Base-by-base conservation (phyloP, 495 filamentous ascomycete species). In the Annulohypoxylon maeteangense region DNA sequence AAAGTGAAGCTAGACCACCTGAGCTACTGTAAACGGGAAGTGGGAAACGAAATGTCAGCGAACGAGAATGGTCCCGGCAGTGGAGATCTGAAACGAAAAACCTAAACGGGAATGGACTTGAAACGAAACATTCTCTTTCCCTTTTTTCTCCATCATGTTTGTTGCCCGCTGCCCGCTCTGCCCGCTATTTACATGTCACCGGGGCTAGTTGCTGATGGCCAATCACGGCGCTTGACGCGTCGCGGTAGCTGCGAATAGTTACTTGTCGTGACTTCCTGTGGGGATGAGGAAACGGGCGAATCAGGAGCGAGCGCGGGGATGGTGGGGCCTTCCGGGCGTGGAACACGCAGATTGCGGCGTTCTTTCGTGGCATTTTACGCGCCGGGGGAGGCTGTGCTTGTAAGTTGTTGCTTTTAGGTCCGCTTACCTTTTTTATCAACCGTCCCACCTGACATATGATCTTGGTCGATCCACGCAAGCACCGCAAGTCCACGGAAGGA, bases 81-180 rank as follows among this genome's bases (percentile, higher is more conserved):
- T 40, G 62, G 47, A 38, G 65, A 73, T 62, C 56, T 73, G 70
- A 73, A 73, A 73, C 70, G 45, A 22, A 57, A 29, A 18, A 18
- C 44, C 48, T 29, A 25, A 64, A 65, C 61, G 60, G 53, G 64
- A 31, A 59, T 48, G 20, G 53, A 57, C 65, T 51, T 73, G 70
- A 72, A 73, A 73, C 70, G 65, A 73, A 73, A 73, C 70, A 32
- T 65, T 53, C 62, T 62, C 27, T 53, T 34, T 12, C 11, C 16
- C 11, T 8, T 29, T 31, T 23, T 48, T 48, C 23, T 29, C 8
- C 1, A 7, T 64, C 44, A 23, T 31, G 32, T 61, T 47, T 67
- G 31, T 22, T 50, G 53, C 11, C 36, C 34, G 11, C 12, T 40
- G 11, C 12, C 36, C 14, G 11, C 36, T 40, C 36, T 14, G 36